Evolutionary conservation across 2,329 filamentous ascomycete genomes (phyloP).

Genomic region (Colletotrichum sp.): DNA sequence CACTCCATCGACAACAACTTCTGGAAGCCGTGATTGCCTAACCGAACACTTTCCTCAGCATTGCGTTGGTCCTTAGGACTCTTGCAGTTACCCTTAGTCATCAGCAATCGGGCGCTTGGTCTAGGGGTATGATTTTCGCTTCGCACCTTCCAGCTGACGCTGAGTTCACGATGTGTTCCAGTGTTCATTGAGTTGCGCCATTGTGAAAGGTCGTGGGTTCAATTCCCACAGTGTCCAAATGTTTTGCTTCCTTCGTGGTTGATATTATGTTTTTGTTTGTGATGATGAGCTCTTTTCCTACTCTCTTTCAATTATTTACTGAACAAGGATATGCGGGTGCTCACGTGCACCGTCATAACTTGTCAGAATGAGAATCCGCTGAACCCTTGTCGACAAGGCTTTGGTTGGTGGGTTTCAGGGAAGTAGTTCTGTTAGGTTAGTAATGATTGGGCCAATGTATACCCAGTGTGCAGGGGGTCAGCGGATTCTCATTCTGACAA

Average conservation of each 20-base stretch:
- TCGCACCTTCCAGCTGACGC: background rate
- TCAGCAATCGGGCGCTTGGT: background rate
- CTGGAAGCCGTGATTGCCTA: background rate
- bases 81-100: accelerated
- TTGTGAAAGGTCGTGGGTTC: slow-evolving; percentile 13
- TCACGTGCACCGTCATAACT: too few species aligned
- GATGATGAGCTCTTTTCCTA: background rate
- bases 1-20: background rate
- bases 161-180: background rate
- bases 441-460: too few species aligned
- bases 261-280: too few species aligned
- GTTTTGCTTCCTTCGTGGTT: background rate
- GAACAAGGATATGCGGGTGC: background rate
- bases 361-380: too few species aligned
- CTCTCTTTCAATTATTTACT: background rate
- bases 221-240: slow-evolving; percentile 1
- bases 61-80: accelerated
- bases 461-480: too few species aligned
- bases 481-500: too few species aligned
- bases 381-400: too few species aligned
- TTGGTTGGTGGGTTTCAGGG: too few species aligned
- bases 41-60: accelerated
- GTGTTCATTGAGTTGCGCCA: background rate
- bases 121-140: slow-evolving; percentile 18
- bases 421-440: too few species aligned